Evolutionary conservation across 2,329 filamentous ascomycete species (phyloP), one percentile per base, ranked within the genome.

Genomic region (Aaosphaeria pasadenensis): DNA sequence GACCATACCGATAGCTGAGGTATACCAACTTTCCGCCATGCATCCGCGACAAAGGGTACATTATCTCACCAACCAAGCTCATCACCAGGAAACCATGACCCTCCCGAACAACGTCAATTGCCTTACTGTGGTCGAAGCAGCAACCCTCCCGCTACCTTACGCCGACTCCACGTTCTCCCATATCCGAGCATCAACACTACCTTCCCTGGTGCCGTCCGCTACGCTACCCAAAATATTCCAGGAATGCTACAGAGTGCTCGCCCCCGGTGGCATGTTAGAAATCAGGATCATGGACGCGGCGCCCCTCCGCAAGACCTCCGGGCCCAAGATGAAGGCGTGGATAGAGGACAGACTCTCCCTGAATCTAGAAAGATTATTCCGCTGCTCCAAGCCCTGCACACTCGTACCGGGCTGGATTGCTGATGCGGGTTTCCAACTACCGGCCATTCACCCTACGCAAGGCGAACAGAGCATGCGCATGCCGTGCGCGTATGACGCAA

Each of bases 271-370:
- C 1, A 71, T 74, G 17, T 64, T 88, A 9, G 77, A 85, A 49
- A 66, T 88, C 11, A 78, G 79, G 0, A 68, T 88, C 13, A 80
- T 88, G 53, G 83, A 88, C 48, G 82, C 85, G 0, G 70, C 79
- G 6, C 86, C 86, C 0, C 71, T 78, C 1, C 69, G 77, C 4
- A 68, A 73, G 1, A 83, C 78, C 0, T 71, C 82, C 28, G 86
- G 85, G 0, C 82, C 81, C 0, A 69, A 71, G 1, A 69, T 88
- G 59, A 73, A 78, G 33, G 64, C 71, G 1, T 88, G 85, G 85
- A 71, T 88, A 2, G 81, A 86, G 39, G 74, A 80, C 4, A 74
- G 86, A 44, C 71, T 88, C 0, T 63, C 85, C 2, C 63, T 79
- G 5, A 84, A 84, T 48, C 67, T 88, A 0, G 80, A 84, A 58